These are phyloP conservation scores for Hypoxylon sp. DNA, from an alignment of 2,329 filamentous ascomycete genomes.

Conservation along the genomic window DNA sequence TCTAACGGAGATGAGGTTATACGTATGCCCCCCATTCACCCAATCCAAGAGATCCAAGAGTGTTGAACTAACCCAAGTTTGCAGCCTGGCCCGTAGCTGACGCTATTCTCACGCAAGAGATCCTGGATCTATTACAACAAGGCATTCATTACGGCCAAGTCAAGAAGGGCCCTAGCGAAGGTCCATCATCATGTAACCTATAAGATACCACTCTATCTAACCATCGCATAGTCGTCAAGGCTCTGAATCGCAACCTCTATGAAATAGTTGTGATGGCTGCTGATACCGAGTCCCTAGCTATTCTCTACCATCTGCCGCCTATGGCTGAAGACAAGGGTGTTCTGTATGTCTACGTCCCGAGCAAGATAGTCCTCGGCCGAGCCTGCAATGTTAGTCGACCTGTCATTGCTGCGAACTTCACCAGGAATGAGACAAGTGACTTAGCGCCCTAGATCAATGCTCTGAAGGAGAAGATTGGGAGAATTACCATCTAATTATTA, in stretches of 20 bases:
- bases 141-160: background rate
- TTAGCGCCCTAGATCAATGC: background rate
- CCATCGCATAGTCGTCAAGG: background rate
- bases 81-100: constrained; percentile 2
- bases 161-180: background rate
- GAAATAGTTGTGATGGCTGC: background rate
- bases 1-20: background rate
- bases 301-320: background rate
- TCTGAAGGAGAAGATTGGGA: background rate
- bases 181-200: background rate
- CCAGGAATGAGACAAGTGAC: background rate
- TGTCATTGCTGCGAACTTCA: background rate
- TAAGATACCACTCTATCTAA: background rate
- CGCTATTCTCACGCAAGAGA: background rate
- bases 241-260: background rate
- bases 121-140: background rate
- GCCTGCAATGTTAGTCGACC: background rate
- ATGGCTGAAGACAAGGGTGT: background rate
- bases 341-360: background rate
- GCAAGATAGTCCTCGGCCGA: background rate
- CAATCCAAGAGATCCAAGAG: background rate
- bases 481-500: background rate
- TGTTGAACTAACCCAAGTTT: background rate
- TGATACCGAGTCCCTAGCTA: background rate
- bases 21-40: background rate